These are phyloP conservation scores for Cryptococcus jaspeensis DNA, from an alignment of 1,284 basidiomycete genomes.

Conservation along the genomic window DNA sequence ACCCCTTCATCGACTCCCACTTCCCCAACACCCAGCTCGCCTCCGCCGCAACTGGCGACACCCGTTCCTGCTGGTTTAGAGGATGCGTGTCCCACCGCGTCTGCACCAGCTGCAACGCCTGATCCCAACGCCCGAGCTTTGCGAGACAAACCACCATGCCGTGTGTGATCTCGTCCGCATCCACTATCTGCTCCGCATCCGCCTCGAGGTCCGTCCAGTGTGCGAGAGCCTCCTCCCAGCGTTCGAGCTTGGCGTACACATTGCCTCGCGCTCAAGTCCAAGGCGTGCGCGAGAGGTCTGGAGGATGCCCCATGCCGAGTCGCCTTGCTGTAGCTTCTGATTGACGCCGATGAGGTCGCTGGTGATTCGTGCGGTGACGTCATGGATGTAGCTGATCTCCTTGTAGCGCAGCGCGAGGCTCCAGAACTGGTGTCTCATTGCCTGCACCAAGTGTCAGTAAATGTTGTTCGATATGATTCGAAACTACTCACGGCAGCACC, in stretches of 20 bases:
- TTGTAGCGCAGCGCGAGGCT: constrained; percentile 99
- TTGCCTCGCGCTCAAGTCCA: constrained; percentile 51
- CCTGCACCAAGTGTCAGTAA: constrained; percentile 26
- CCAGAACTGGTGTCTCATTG: constrained; percentile 90
- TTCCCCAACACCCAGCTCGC: constrained; percentile 96
- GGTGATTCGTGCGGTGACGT: constrained; percentile 68
- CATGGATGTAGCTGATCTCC: constrained; percentile 93
- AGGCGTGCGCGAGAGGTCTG: constrained; percentile 69
- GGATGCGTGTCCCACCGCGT: constrained; percentile 83
- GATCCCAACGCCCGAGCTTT: constrained; percentile 97
- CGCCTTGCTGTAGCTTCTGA: constrained; percentile 93
- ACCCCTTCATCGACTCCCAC: constrained; percentile 99
- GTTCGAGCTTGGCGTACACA: constrained; percentile 95
- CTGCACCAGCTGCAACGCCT: constrained; percentile 80
- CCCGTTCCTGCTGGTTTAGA: constrained; percentile 81
- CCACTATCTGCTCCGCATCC: constrained; percentile 51
- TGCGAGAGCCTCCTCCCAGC: constrained; percentile 91
- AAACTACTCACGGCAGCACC: constrained; percentile 70
- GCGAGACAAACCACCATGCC: constrained; percentile 96
- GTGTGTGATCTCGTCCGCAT: constrained; percentile 67
- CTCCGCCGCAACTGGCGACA: constrained; percentile 94
- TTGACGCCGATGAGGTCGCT: constrained; percentile 97
- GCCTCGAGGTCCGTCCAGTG: constrained; percentile 61
- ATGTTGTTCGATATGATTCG: neutral
- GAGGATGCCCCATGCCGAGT: constrained; percentile 92